A percentile compares a stretch with the other conserved stretches of the same genome.
These are phyloP conservation scores for Saccharum hybrid DNA, from an alignment of 202 grass and related monocot species.

Conservation along the genomic window DNA sequence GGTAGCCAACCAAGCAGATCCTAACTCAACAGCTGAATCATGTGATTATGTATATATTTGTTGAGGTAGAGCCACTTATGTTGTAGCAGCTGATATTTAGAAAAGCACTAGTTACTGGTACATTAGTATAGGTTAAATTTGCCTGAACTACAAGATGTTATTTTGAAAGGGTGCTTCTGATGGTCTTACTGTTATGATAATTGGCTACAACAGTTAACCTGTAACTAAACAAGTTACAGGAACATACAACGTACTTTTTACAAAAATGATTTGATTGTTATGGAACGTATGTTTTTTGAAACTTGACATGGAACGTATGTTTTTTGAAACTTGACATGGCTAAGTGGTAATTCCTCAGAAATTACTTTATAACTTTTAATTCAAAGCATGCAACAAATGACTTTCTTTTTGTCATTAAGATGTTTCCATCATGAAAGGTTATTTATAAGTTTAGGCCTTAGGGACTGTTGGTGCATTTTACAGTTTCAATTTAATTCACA, in stretches of 20 bases:
- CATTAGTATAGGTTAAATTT: not conserved
- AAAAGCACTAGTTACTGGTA: conserved; percentile 5
- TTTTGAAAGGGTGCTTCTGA: not conserved
- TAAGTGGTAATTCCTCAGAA: not conserved
- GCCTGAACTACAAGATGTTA: not conserved
- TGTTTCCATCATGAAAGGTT: not conserved
- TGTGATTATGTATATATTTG: not conserved
- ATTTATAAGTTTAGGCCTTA: not conserved
- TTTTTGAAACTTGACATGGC: not conserved
- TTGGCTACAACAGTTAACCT: not conserved
- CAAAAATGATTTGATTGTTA: not conserved
- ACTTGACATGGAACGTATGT: not conserved
- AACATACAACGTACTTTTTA: conserved; percentile 2
- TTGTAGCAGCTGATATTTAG: not conserved
- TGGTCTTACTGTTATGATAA: not conserved
- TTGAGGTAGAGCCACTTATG: not conserved
- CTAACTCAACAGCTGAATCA: not conserved
- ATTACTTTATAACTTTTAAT: not conserved
- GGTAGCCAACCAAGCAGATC: not conserved
- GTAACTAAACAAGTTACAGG: not conserved
- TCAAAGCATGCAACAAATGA: not conserved
- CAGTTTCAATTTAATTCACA: not conserved
- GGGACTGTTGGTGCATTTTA: not conserved
- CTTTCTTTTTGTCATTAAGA: too few species aligned
- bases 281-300: conserved; percentile 1